Percentiles rank a stretch among this genome's conserved stretches.
Evolutionary conservation across 2,329 filamentous ascomycete species (phyloP).

Genomic region (Parastagonospora nodorum): DNA sequence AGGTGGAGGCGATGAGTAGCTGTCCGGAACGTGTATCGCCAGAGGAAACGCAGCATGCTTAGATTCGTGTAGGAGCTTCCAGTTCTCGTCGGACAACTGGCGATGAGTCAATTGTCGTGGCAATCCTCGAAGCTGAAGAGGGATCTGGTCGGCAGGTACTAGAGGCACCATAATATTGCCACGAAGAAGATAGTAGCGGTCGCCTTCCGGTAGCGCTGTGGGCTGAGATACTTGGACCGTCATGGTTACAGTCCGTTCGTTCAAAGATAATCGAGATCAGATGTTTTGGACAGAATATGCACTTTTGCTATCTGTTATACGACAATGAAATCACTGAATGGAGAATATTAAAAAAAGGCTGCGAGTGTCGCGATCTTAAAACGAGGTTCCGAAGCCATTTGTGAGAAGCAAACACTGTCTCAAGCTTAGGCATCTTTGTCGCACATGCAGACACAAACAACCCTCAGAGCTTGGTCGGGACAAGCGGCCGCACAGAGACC

Average conservation of each 20-base stretch:
- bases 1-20: not conserved
- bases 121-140: slow-evolving; percentile 46
- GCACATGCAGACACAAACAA: no score
- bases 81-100: slow-evolving; percentile 28
- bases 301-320: not conserved
- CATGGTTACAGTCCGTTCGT: not conserved
- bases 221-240: not conserved
- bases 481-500: no score
- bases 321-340: not conserved
- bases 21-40: slow-evolving; percentile 7
- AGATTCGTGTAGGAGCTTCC: slow-evolving; percentile 30
- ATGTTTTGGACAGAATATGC: no score
- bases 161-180: slow-evolving; percentile 45
- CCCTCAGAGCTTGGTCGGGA: no score
- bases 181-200: slow-evolving; percentile 48
- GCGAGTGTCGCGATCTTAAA: not conserved
- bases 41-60: slow-evolving; percentile 11
- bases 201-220: slow-evolving; percentile 14
- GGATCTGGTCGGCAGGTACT: slow-evolving; percentile 51
- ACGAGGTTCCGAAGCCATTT: not conserved
- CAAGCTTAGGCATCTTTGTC: not conserved
- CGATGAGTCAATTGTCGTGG: slow-evolving; percentile 40
- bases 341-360: not conserved
- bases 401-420: not conserved
- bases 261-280: not conserved